Conservation (phyloP, 352 stramenopile genomes). For the Pythium aristosporum region DNA sequence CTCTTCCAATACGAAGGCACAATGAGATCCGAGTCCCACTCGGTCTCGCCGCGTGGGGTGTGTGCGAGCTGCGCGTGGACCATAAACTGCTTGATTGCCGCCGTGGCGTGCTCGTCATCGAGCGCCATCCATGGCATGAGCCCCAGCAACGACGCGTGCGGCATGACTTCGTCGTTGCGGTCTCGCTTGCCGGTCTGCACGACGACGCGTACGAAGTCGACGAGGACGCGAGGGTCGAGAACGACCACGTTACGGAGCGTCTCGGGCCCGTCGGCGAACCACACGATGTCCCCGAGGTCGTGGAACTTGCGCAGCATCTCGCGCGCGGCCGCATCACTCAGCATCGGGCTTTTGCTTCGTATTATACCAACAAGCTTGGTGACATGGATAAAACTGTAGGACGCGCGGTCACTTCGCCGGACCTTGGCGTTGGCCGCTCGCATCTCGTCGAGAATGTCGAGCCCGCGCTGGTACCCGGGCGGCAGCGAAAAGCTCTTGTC, state of each 20-base stretch:
- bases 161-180: not conserved
- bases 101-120: slow-evolving; percentile 1
- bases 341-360: not conserved
- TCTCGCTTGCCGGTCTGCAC: not conserved
- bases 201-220: slow-evolving; percentile 5
- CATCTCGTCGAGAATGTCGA: not conserved
- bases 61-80: slow-evolving; percentile 9
- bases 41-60: not conserved
- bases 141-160: not conserved
- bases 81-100: slow-evolving; percentile 24
- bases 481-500: not conserved
- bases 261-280: not conserved
- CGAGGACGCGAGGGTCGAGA: not conserved
- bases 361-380: not conserved
- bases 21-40: slow-evolving; percentile 19
- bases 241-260: not conserved
- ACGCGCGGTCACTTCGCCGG: not conserved
- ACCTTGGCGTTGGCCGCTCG: not conserved
- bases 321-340: no score
- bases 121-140: not conserved
- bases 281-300: slow-evolving; percentile 9
- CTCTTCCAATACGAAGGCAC: not conserved
- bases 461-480: not conserved
- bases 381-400: not conserved
- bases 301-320: slow-evolving; percentile 5